Evolutionary conservation across 495 filamentous ascomycete species (phyloP), one percentile per base, ranked within the genome.

Genomic region (Penicillium pulvis): DNA sequence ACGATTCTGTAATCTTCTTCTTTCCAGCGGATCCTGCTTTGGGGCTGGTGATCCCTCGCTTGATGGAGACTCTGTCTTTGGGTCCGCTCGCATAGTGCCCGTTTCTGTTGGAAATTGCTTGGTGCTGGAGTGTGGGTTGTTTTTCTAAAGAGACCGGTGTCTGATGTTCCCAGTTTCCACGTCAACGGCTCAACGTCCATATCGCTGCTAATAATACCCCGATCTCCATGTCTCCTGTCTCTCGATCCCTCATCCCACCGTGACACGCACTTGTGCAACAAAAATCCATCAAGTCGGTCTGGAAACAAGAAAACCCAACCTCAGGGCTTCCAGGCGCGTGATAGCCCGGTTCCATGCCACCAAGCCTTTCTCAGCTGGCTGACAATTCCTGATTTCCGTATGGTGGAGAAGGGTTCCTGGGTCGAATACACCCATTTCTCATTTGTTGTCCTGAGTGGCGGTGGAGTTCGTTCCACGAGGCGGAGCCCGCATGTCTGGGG

Each of bases 1-100:
- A 0, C 73, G 66, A 30, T 75, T 75, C 35, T 75, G 73, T 10
- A 74, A 53, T 30, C 73, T 59, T 46, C 73, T 51, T 57, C 70
- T 60, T 44, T 74, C 70, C 4, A 71, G 33, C 4, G 66, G 65
- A 53, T 72, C 68, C 44, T 71, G 66, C 2, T 63, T 64, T 24
- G 58, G 56, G 7, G 42, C 39, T 23, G 59, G 26, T 2, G 58
- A 51, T 16, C 58, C 61, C 6, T 63, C 61, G 14, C 54, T 47
- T 1, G 46, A 48, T 1, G 55, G 57, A 19, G 59, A 51, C 39
- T 59, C 44, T 9, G 57, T 9, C 0, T 45, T 26, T 23, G 47
- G 39, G 31, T 63, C 62, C 10, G 44, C 31, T 55, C 45, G 57
- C 67, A 68, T 70, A 3, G 26, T 47, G 10, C 12, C 36, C 11